These are phyloP conservation scores for Ogataea polymorpha DNA, from an alignment of 805 yeast species.

Conservation along the genomic window DNA sequence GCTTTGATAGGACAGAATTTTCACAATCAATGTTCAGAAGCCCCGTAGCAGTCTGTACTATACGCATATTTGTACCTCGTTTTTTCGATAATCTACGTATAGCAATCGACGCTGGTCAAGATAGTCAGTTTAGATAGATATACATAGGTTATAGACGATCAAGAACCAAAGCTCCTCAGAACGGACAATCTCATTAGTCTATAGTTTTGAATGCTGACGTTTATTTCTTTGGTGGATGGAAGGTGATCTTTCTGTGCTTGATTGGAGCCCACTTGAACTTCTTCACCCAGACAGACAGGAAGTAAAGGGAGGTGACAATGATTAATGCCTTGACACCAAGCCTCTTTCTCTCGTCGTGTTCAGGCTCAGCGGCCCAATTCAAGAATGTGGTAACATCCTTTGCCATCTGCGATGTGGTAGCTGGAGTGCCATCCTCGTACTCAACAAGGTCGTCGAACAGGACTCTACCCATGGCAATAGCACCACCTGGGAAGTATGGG, in stretches of 20 bases:
- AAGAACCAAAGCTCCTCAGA: constrained; percentile 8
- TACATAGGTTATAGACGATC: constrained; percentile 10
- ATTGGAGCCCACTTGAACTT: constrained; percentile 97
- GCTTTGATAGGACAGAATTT: too few species aligned
- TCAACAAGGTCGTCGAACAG: constrained; percentile 96
- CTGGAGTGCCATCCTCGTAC: constrained; percentile 98
- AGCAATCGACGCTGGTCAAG: constrained; percentile 11
- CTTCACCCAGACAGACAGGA: constrained; percentile 86
- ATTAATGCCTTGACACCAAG: constrained; percentile 91
- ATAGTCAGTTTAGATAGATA: constrained; percentile 10
- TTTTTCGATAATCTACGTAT: too few species aligned
- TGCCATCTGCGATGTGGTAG: constrained; percentile 98
- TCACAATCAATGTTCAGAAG: too few species aligned
- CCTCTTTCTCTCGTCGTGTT: constrained; percentile 97
- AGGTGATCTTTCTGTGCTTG: constrained; percentile 91
- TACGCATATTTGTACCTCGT: too few species aligned
- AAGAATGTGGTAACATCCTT: constrained; percentile 95
- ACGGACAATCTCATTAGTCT: constrained; percentile 12
- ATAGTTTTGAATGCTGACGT: constrained; percentile 11
- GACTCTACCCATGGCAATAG: constrained; percentile 99
- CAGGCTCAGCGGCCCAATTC: constrained; percentile 98
- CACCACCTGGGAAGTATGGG: constrained; percentile 99
- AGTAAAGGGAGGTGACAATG: constrained; percentile 73
- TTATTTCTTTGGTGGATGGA: constrained; percentile 84
- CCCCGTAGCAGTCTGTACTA: too few species aligned